Percentiles rank a stretch among this genome's conserved stretches.
These are phyloP conservation scores for Wickerhamiella musiphila DNA, from an alignment of 805 yeast species.

Conservation along the genomic window DNA sequence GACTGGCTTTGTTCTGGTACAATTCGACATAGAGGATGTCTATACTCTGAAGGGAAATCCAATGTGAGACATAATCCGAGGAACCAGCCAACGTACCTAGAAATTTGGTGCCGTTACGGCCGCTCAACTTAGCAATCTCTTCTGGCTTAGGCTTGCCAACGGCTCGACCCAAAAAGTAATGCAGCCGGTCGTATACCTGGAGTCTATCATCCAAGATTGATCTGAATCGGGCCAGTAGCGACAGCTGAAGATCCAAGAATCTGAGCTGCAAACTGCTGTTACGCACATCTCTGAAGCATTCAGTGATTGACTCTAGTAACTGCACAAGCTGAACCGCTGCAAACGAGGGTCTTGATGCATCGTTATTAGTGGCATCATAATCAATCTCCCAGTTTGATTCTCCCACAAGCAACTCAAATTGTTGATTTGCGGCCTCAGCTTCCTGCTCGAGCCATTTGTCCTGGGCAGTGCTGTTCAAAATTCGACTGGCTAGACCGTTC, in stretches of 20 bases:
- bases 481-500: constrained; percentile 27
- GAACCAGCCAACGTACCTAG: constrained; percentile 26
- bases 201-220: constrained; percentile 27
- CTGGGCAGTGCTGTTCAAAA: constrained; percentile 13
- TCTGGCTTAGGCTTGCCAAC: constrained; percentile 20
- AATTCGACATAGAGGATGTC: constrained; percentile 22
- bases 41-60: constrained; percentile 29
- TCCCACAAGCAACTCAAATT: constrained; percentile 32
- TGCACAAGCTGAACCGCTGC: constrained; percentile 42
- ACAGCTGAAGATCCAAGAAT: constrained; percentile 41
- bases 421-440: constrained; percentile 36
- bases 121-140: constrained; percentile 19
- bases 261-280: constrained; percentile 37
- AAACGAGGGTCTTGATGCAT: constrained; percentile 39
- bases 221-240: constrained; percentile 35
- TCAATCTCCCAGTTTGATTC: constrained; percentile 41
- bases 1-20: too few relatives aligned
- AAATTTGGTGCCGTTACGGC: constrained; percentile 24
- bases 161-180: constrained; percentile 22
- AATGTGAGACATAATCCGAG: constrained; percentile 23
- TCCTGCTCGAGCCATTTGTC: constrained; percentile 34
- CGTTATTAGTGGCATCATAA: constrained; percentile 30
- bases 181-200: constrained; percentile 27
- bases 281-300: constrained; percentile 28
- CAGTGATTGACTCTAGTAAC: constrained; percentile 38